phyloP scores from a whole-genome alignment of 306 rosid species.

The Ceratonia siliqua region DNA sequence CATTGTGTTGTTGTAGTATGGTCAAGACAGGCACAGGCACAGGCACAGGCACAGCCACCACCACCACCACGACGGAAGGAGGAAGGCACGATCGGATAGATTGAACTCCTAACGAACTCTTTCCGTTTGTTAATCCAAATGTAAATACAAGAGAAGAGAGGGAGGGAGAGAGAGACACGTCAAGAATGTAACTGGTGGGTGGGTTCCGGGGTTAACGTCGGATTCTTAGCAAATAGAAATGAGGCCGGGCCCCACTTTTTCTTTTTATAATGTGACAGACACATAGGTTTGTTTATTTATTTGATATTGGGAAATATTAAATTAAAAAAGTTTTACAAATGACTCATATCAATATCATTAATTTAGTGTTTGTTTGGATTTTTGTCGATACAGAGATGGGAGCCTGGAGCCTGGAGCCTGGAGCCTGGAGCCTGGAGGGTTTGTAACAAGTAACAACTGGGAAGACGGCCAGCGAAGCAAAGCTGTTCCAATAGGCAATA shows the following conservation, averaged over 20 bases:
- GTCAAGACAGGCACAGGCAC: background rate
- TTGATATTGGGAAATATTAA: no score
- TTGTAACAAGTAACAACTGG: no score
- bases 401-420: no score
- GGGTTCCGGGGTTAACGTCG: background rate
- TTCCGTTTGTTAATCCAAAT: background rate
- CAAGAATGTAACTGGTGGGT: background rate
- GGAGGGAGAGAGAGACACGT: background rate
- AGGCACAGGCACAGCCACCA: background rate
- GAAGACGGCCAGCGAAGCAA: constrained; percentile 33
- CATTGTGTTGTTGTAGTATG: constrained; percentile 39
- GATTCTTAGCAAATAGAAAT: no score
- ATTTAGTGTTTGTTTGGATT: no score
- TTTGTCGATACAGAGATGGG: no score
- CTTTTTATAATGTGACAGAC: no score
- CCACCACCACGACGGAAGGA: constrained; percentile 1
- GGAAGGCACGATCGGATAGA: background rate
- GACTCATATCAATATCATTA: no score
- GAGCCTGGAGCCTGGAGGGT: no score
- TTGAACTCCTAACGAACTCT: constrained; percentile 45
- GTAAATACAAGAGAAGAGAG: background rate
- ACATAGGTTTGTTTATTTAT: no score
- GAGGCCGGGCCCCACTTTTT: no score
- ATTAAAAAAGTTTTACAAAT: no score
- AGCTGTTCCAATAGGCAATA: constrained; percentile 15